phyloP scores from a whole-genome alignment of 202 grass and related monocot species.

The Saccharum hybrid region DNA sequence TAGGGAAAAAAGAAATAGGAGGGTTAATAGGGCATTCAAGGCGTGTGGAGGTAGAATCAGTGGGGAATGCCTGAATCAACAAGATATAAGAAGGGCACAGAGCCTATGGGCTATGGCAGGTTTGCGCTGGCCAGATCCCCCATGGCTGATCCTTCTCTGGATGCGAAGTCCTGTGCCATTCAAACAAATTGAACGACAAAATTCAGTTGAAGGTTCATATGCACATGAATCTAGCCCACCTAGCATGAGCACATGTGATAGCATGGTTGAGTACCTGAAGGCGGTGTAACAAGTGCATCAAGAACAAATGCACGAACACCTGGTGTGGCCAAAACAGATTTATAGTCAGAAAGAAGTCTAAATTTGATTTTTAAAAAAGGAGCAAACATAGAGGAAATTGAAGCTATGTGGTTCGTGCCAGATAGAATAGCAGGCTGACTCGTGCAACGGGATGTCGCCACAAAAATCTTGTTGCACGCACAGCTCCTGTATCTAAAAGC shows the following conservation, averaged over 20 bases:
- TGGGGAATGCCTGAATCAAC: conserved; percentile 15
- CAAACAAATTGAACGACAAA: conserved; percentile 19
- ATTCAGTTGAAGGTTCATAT: neutral
- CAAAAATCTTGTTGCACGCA: conserved; percentile 94
- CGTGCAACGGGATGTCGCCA: conserved; percentile 95
- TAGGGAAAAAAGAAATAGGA: neutral
- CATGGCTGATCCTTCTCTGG: conserved; percentile 60
- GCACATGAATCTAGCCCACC: neutral
- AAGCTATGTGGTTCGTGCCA: conserved; percentile 57
- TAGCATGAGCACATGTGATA: neutral
- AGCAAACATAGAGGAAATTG: conserved; percentile 10
- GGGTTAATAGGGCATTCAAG: conserved; percentile 35
- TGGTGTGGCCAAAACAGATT: conserved; percentile 43
- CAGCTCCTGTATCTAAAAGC: conserved; percentile 92
- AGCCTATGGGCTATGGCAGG: conserved; percentile 76
- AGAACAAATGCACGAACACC: conserved; percentile 99
- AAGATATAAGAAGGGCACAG: neutral
- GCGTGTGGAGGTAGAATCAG: conserved; percentile 21
- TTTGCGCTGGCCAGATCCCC: conserved; percentile 60
- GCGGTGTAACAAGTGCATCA: conserved; percentile 95
- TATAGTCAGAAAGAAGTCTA: conserved; percentile 3
- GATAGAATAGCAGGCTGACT: conserved; percentile 91
- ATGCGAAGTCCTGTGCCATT: conserved; percentile 79
- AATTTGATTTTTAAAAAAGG: neutral
- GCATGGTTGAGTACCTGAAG: conserved; percentile 68